Evolutionary conservation across 768 basidiomycete genomes (phyloP).

Genomic region (Suillus clintonianus): DNA sequence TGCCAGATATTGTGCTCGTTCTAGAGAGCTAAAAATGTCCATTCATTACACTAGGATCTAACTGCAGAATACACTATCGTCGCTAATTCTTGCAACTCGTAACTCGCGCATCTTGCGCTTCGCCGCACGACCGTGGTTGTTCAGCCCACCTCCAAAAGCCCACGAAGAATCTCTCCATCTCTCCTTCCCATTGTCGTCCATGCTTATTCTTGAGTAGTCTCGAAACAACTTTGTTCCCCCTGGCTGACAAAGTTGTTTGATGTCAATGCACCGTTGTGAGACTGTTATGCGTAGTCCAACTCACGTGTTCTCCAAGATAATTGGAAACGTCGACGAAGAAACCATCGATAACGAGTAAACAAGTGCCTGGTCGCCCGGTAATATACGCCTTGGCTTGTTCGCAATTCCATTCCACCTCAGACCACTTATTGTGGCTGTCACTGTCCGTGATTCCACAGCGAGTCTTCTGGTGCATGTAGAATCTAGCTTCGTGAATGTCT

Average conservation of each 20-base stretch:
- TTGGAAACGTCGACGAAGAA: slow-evolving; percentile 61
- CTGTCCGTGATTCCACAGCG: slow-evolving; percentile 17
- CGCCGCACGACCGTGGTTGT: slow-evolving; percentile 68
- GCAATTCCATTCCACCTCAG: slow-evolving; percentile 44
- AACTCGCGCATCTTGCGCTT: slow-evolving; percentile 49
- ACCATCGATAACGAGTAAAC: slow-evolving; percentile 59
- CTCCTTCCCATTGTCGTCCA: slow-evolving; percentile 4
- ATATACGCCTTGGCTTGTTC: slow-evolving; percentile 37
- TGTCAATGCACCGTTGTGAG: background rate
- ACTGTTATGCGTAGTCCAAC: slow-evolving; percentile 28
- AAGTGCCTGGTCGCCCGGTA: slow-evolving; percentile 34
- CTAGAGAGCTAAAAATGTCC: background rate
- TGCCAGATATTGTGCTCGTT: background rate
- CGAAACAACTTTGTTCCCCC: slow-evolving; percentile 59
- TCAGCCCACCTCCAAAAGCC: slow-evolving; percentile 74
- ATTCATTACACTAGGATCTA: background rate
- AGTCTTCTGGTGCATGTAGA: slow-evolving; percentile 50
- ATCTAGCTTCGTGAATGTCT: slow-evolving; percentile 50
- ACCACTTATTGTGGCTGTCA: slow-evolving; percentile 24
- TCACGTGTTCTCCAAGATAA: slow-evolving; percentile 69
- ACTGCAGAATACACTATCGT: background rate
- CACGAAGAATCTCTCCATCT: slow-evolving; percentile 50
- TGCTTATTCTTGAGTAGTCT: slow-evolving; percentile 41
- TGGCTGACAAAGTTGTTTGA: slow-evolving; percentile 43
- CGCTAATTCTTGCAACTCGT: slow-evolving; percentile 39